phyloP scores from a whole-genome alignment of 208 protist genomes.

The Leishmania amazonensis region DNA sequence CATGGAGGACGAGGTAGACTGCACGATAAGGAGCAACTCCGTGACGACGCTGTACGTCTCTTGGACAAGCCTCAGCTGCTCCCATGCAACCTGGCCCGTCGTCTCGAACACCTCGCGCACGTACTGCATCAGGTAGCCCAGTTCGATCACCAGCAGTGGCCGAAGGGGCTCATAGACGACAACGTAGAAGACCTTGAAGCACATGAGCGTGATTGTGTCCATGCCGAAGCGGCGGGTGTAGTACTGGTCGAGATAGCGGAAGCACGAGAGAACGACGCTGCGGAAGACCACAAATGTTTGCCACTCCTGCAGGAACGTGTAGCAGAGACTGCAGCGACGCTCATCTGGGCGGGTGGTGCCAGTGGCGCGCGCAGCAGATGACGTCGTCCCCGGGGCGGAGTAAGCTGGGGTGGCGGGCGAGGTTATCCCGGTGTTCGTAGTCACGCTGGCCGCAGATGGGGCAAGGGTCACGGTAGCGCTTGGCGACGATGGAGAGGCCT shows the following conservation, averaged over 20 bases:
- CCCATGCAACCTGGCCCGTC: conserved; percentile 28
- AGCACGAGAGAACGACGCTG: conserved; percentile 73
- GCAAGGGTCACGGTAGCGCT: neutral
- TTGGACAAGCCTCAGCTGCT: conserved; percentile 30
- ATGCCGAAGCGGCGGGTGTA: conserved; percentile 65
- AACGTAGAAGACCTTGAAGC: conserved; percentile 80
- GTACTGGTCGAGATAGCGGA: conserved; percentile 87
- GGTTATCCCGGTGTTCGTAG: neutral
- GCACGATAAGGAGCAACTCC: conserved; percentile 42
- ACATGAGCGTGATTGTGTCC: conserved; percentile 73
- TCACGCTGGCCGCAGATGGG: conserved; percentile 1
- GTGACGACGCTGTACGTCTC: conserved; percentile 36
- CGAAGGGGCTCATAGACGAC: conserved; percentile 70
- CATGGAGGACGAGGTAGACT: conserved; percentile 49
- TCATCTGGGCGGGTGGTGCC: neutral
- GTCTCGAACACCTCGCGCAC: conserved; percentile 30
- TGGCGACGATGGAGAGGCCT: neutral
- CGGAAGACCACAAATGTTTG: conserved; percentile 58
- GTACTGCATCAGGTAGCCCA: conserved; percentile 33
- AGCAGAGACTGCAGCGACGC: conserved; percentile 35
- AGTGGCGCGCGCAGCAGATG: neutral
- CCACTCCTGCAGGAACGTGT: conserved; percentile 62
- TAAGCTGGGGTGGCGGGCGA: neutral
- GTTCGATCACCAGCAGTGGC: conserved; percentile 38
- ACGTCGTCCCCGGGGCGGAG: neutral